These are phyloP conservation scores for Erodium texanum DNA, from an alignment of 441 rosid genomes.

Conservation along the genomic window DNA sequence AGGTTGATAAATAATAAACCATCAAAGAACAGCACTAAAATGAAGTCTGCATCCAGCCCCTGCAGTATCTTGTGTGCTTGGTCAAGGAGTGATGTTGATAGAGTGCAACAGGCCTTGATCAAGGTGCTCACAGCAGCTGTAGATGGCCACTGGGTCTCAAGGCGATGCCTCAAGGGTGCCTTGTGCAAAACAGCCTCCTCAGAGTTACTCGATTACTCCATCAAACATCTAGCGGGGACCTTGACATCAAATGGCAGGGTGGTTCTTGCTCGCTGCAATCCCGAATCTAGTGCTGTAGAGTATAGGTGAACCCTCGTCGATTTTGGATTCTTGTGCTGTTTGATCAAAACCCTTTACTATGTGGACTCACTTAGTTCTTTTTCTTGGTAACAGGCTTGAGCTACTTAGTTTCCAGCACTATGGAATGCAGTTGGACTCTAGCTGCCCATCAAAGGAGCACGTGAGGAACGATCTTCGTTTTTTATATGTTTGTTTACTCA, in stretches of 20 bases:
- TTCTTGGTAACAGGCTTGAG: constrained; percentile 34
- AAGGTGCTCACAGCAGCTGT: constrained; percentile 37
- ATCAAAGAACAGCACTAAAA: neutral
- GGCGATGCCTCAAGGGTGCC: constrained; percentile 51
- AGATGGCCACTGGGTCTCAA: constrained; percentile 36
- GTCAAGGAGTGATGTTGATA: constrained; percentile 43
- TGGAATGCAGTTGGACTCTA: constrained; percentile 21
- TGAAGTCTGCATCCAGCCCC: constrained; percentile 9
- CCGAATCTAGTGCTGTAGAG: constrained; percentile 36
- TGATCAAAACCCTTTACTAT: too few relatives aligned
- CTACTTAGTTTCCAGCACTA: constrained; percentile 18
- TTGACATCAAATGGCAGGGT: constrained; percentile 29
- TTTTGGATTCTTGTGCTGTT: neutral
- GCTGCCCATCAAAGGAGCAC: constrained; percentile 34
- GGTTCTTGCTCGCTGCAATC: constrained; percentile 36
- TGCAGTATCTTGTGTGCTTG: constrained; percentile 35
- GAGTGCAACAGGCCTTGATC: constrained; percentile 39
- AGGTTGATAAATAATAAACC: constrained; percentile 28
- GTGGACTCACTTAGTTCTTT: too few relatives aligned
- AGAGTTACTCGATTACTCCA: constrained; percentile 56
- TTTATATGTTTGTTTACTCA: constrained; percentile 40
- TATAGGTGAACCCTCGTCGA: constrained; percentile 37
- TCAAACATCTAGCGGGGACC: constrained; percentile 45
- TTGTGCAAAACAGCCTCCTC: constrained; percentile 40
- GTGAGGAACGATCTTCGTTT: constrained; percentile 41